Conservation (phyloP, 2,329 filamentous ascomycete genomes). For the Calonectria leucothoes region DNA sequence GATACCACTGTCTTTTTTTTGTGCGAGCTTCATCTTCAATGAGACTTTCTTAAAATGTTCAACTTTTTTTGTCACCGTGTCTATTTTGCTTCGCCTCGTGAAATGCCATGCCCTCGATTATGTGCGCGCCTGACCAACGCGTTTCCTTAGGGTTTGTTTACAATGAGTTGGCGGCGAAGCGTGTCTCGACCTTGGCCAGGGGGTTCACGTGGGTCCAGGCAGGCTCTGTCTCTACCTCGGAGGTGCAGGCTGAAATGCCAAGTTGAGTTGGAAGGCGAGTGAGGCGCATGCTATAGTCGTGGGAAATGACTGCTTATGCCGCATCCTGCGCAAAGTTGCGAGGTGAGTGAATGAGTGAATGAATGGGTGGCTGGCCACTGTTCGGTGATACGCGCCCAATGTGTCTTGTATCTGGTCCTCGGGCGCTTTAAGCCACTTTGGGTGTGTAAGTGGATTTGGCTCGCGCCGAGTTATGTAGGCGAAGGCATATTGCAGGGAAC, state of each 20-base stretch:
- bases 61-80: neutral
- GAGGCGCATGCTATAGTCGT: neutral
- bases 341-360: neutral
- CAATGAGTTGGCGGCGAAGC: constrained; percentile 31
- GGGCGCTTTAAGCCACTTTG: neutral
- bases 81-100: neutral
- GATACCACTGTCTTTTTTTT: constrained; percentile 40
- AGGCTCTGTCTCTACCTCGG: constrained; percentile 10
- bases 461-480: neutral
- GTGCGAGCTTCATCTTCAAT: constrained; percentile 22
- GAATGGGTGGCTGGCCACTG: neutral
- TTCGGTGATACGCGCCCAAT: constrained; percentile 2
- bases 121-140: constrained; percentile 26
- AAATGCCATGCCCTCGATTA: neutral
- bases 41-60: neutral
- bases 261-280: neutral
- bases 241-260: constrained; percentile 8
- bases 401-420: neutral
- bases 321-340: neutral
- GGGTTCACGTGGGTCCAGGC: constrained; percentile 35
- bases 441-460: constrained; percentile 24
- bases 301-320: neutral
- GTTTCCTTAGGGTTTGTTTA: constrained; percentile 41
- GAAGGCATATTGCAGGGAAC: neutral
- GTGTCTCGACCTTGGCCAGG: constrained; percentile 37